A percentile compares a stretch with the other conserved stretches of the same genome.
Evolutionary conservation across 768 basidiomycete species (phyloP).

Genomic region (Tricholoma terreum): DNA sequence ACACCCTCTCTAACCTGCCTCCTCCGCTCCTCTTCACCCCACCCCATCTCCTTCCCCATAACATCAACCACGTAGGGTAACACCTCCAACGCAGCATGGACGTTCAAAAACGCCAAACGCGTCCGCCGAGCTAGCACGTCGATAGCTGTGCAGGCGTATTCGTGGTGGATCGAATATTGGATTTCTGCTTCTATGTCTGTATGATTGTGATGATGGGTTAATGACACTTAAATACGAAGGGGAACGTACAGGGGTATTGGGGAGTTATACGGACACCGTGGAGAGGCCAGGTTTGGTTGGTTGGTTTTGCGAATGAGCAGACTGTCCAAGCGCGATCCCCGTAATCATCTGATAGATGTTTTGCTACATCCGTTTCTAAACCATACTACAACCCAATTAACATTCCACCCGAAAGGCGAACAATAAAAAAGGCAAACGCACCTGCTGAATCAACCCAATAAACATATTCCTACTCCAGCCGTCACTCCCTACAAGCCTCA

Average conservation of each 20-base stretch:
- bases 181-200: slow-evolving; percentile 91
- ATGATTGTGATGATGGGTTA: background rate
- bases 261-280: slow-evolving; percentile 72
- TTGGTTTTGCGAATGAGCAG: slow-evolving; percentile 73
- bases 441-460: slow-evolving; percentile 90
- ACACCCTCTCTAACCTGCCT: slow-evolving; percentile 59
- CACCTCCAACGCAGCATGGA: slow-evolving; percentile 75
- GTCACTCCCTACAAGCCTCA: slow-evolving; percentile 88
- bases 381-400: slow-evolving; percentile 58
- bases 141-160: slow-evolving; percentile 89
- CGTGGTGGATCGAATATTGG: slow-evolving; percentile 80
- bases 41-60: slow-evolving; percentile 83
- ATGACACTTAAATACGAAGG: background rate
- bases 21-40: slow-evolving; percentile 59
- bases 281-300: slow-evolving; percentile 80
- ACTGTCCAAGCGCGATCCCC: slow-evolving; percentile 98
- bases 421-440: slow-evolving; percentile 31
- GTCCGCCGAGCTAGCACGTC: slow-evolving; percentile 93
- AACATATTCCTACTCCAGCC: slow-evolving; percentile 97
- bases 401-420: background rate
- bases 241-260: slow-evolving; percentile 69
- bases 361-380: slow-evolving; percentile 86
- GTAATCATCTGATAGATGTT: slow-evolving; percentile 90
- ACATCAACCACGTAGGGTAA: slow-evolving; percentile 88
- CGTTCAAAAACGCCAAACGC: slow-evolving; percentile 91